These are phyloP conservation scores for Dendrothele bispora DNA, from an alignment of 768 basidiomycete genomes.

Conservation along the genomic window DNA sequence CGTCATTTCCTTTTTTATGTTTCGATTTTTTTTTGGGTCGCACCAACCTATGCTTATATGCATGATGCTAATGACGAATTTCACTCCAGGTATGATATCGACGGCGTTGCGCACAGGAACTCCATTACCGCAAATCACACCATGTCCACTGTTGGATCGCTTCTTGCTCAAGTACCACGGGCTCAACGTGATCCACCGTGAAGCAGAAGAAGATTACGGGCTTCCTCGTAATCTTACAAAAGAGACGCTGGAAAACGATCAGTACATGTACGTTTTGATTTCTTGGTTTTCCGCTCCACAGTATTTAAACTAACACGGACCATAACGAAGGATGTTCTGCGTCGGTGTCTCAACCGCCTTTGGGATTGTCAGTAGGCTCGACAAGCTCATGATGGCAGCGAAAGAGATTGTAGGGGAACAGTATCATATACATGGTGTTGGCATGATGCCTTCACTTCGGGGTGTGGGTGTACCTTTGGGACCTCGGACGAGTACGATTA, in stretches of 20 bases:
- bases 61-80: background rate
- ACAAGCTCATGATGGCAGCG: constrained; percentile 75
- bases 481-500: constrained; percentile 27
- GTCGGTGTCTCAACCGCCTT: constrained; percentile 73
- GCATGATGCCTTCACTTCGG: constrained; percentile 20
- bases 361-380: constrained; percentile 69
- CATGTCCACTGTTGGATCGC: constrained; percentile 61
- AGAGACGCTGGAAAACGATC: constrained; percentile 73
- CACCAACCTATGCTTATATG: background rate
- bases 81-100: constrained; percentile 65
- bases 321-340: constrained; percentile 53
- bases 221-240: constrained; percentile 69
- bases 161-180: constrained; percentile 53
- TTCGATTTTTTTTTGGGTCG: background rate
- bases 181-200: constrained; percentile 65
- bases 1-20: background rate
- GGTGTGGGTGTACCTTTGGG: constrained; percentile 26
- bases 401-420: constrained; percentile 89
- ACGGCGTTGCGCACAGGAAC: constrained; percentile 70
- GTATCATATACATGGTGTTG: constrained; percentile 78
- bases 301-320: background rate
- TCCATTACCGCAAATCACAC: constrained; percentile 85
- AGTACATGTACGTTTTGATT: constrained; percentile 63
- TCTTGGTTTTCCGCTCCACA: background rate
- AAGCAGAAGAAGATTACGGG: constrained; percentile 74